Conservation (phyloP, 2,329 filamentous ascomycete genomes). For the Epichloe bromicola region DNA sequence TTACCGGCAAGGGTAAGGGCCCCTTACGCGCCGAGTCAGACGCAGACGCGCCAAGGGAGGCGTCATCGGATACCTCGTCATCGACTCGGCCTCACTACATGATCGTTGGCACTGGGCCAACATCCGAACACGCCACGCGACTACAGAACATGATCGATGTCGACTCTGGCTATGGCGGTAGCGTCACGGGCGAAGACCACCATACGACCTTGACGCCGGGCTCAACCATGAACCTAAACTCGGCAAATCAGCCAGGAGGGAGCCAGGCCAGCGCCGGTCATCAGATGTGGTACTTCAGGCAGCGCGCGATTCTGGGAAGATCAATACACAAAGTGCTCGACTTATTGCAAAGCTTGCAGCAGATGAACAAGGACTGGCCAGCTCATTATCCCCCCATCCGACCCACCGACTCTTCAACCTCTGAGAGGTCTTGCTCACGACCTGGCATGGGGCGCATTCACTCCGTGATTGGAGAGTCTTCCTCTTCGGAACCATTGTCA, state of each 20-base stretch:
- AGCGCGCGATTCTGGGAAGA: constrained; percentile 73
- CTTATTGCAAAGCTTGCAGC: constrained; percentile 66
- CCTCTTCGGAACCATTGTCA: constrained; percentile 20
- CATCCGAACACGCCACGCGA: constrained; percentile 67
- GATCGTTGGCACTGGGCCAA: constrained; percentile 73
- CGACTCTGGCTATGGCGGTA: constrained; percentile 88
- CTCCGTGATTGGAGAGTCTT: constrained; percentile 40
- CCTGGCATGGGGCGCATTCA: constrained; percentile 52
- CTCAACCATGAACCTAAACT: constrained; percentile 25
- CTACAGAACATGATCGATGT: constrained; percentile 70
- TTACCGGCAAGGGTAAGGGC: constrained; percentile 40
- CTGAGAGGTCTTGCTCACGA: constrained; percentile 37
- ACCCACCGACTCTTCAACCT: constrained; percentile 35
- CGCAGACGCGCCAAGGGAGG: constrained; percentile 15
- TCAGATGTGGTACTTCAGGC: constrained; percentile 90
- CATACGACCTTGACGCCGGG: constrained; percentile 13
- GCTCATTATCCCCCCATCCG: constrained; percentile 87
- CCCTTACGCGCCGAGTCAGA: constrained; percentile 21
- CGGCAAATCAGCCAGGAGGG: constrained; percentile 27
- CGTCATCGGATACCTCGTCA: constrained; percentile 13
- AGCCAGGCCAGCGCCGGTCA: constrained; percentile 70
- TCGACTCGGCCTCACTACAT: constrained; percentile 53
- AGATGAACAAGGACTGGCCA: constrained; percentile 86
- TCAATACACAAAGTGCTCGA: constrained; percentile 82
- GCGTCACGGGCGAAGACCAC: constrained; percentile 51